Evolutionary conservation across 495 filamentous ascomycete genomes (phyloP).

Genomic region (Aspergillus mulundensis): DNA sequence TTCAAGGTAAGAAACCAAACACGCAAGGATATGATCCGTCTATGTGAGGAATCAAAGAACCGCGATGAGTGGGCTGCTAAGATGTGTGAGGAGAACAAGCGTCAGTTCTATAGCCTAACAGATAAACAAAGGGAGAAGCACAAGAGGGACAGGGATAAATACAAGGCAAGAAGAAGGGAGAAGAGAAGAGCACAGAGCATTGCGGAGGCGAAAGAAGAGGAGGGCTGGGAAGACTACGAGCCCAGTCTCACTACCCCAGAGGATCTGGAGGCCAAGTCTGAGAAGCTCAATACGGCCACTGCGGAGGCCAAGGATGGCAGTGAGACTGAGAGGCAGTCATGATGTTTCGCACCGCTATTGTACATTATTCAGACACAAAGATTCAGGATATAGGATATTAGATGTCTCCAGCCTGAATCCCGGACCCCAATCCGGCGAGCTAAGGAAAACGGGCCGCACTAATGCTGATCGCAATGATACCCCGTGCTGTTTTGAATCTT

Average conservation of each 20-base stretch:
- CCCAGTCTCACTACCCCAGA: conserved; percentile 16
- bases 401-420: not conserved
- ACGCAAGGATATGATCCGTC: conserved; percentile 22
- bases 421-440: not conserved
- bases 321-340: not conserved
- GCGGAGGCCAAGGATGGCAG: not conserved
- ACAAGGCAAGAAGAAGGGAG: conserved; percentile 21
- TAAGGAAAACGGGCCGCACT: not conserved
- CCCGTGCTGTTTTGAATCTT: not conserved
- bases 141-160: conserved; percentile 12
- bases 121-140: not conserved
- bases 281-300: not conserved
- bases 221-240: conserved; percentile 25
- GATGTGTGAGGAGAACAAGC: conserved; percentile 28
- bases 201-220: conserved; percentile 16
- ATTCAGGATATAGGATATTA: not conserved
- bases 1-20: conserved; percentile 20
- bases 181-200: conserved; percentile 22
- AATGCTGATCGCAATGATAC: conserved; percentile 9
- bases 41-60: conserved; percentile 22
- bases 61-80: conserved; percentile 27
- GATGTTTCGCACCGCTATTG: not conserved
- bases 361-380: not conserved
- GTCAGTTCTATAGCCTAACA: conserved; percentile 8
- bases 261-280: not conserved